Evolutionary conservation across 75 land plant genomes (phyloP), one percentile per base, ranked within the genome.

Genomic region (Ceratopteris richardii): DNA sequence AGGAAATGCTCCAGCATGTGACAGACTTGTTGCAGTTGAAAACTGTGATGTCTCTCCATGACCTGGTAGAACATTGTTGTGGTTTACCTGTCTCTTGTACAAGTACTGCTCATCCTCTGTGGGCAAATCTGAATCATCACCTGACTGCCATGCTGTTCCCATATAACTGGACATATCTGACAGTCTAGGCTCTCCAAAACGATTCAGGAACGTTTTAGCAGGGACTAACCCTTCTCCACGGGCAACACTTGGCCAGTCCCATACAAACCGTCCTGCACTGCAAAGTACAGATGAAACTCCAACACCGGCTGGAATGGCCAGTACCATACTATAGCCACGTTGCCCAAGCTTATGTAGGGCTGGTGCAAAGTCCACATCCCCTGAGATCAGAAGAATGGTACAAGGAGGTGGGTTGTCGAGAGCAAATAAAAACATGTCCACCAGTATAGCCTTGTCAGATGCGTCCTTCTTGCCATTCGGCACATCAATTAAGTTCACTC

Each of bases 401-500:
- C 84, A 88, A n/a, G 98, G 98, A 21, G 95, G 95, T 41, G 55
- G 89, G 67, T 89, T 85, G 66, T 93, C 98, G 29, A 93, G 90
- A 23, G 98, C 98, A 83, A 85, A 93, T 31, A 93, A 65, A 54
- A 93, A 93, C 98, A 93, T 85, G 62, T 92, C 97, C 50, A 88
- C 87, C 51, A 93, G 66, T 22, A 93, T 93, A 41, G 98, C 98
- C 63, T 93, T 93, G 59, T 93, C 98, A 25, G 98, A 85, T 28
- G 98, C 98, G 73, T 93, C 95, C 70, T 93, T 93, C 42, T 82
- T 77, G 12, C 98, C 95, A 79, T 89, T 88, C 14, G 98, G 98
- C 24, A 93, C 98, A 61, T 93, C 98, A 29, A 93, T 81, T 19
- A 93, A 96, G 51, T 93, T 93, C 25, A 93, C 82, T 28, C 96